Evolutionary conservation across 2,329 filamentous ascomycete species (phyloP).

Genomic region (Fusarium pilosicola): DNA sequence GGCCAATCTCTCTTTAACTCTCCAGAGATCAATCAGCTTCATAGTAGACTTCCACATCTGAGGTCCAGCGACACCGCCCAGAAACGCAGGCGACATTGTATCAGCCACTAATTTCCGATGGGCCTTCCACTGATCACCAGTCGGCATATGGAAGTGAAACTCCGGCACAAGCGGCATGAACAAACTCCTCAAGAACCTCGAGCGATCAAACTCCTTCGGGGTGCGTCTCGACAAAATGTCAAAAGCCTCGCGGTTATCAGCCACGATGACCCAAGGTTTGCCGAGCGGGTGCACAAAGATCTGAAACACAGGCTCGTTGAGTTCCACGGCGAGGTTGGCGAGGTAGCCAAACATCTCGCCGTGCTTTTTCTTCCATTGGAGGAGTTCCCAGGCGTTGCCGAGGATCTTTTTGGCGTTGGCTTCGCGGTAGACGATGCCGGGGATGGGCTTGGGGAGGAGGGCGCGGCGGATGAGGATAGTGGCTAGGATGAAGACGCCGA

Average conservation of each 20-base stretch:
- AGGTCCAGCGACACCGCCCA: neutral
- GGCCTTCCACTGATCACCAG: neutral
- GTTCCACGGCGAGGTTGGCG: neutral
- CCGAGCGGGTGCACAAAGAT: neutral
- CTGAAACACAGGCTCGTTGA: neutral
- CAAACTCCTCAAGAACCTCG: neutral
- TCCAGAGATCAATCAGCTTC: neutral
- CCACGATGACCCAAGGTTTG: neutral
- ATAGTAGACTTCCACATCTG: neutral
- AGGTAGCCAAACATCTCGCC: conserved; percentile 3
- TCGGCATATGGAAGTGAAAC: neutral
- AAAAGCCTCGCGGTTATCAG: neutral
- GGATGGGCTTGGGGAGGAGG: neutral
- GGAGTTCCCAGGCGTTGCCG: neutral
- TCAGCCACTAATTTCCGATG: neutral
- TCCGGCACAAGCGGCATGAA: conserved; percentile 1
- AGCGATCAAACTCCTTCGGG: neutral
- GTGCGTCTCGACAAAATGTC: neutral
- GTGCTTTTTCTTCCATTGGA: neutral
- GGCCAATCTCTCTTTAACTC: neutral
- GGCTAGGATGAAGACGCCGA: neutral
- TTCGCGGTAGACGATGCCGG: neutral
- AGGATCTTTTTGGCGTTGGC: neutral
- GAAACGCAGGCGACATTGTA: neutral
- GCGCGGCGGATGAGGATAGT: neutral